A percentile compares a stretch with the other conserved stretches of the same genome.
phyloP scores from a whole-genome alignment of 179 eudicot genomes.

The Nepenthes alata region DNA sequence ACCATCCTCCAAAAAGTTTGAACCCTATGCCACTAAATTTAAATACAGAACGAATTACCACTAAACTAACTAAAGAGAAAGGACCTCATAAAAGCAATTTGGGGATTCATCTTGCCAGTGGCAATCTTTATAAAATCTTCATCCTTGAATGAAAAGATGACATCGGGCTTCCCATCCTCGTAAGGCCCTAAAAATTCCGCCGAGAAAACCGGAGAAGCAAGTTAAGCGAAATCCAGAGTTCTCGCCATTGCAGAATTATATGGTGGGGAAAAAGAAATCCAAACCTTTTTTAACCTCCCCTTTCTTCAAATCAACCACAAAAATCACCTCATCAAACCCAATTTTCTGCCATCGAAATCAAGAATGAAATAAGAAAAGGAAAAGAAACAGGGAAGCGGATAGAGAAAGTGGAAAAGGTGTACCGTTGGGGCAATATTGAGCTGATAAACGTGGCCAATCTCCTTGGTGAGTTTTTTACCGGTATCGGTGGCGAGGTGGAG shows the following conservation, averaged over 20 bases:
- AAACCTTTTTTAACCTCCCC: slow-evolving; percentile 90
- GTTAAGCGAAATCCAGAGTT: no score
- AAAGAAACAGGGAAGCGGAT: slow-evolving; percentile 1
- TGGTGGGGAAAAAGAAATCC: slow-evolving; percentile 5
- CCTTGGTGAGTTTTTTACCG: slow-evolving; percentile 50
- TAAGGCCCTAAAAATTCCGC: slow-evolving; percentile 34
- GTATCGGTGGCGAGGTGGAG: slow-evolving; percentile 61
- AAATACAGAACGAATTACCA: not conserved
- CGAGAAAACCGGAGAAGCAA: no score
- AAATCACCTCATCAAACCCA: slow-evolving; percentile 76
- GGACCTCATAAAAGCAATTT: slow-evolving; percentile 83
- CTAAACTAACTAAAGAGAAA: slow-evolving; percentile 1
- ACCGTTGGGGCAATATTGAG: slow-evolving; percentile 85
- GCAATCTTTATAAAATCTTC: slow-evolving; percentile 81
- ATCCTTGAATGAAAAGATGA: slow-evolving; percentile 77
- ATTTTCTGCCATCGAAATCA: slow-evolving; percentile 44
- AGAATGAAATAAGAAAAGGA: slow-evolving; percentile 1
- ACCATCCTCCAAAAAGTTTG: no score
- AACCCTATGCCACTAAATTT: no score
- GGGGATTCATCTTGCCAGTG: slow-evolving; percentile 92
- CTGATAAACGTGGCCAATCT: slow-evolving; percentile 75
- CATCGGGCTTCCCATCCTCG: slow-evolving; percentile 93
- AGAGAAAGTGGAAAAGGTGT: not conserved
- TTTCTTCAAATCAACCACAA: slow-evolving; percentile 81
- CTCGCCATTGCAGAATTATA: no score